A percentile compares a stretch with the other conserved stretches of the same genome.
phyloP scores from a whole-genome alignment of 2,329 filamentous ascomycete species.

The Colletotrichum costaricense region DNA sequence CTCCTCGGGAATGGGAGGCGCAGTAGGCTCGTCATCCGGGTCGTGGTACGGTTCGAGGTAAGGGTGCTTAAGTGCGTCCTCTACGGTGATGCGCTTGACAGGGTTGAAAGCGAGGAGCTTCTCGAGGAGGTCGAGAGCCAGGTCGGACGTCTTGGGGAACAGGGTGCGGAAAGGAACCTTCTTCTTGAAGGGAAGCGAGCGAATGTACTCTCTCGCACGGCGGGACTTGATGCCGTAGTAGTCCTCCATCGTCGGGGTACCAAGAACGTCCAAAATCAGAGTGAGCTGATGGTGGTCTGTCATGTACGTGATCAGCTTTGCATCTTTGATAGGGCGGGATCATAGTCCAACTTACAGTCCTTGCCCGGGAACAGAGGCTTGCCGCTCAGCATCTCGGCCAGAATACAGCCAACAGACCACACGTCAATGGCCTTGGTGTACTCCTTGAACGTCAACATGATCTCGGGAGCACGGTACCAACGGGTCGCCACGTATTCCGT shows the following conservation, averaged over 20 bases:
- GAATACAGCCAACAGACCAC: conserved; percentile 97
- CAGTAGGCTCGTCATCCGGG: conserved; percentile 97
- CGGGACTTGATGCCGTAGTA: conserved; percentile 99
- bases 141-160: conserved; percentile 99
- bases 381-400: conserved; percentile 98
- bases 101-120: conserved; percentile 98
- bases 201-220: conserved; percentile 96
- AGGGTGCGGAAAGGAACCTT: conserved; percentile 98
- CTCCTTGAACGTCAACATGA: conserved; percentile 99
- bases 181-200: conserved; percentile 98
- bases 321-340: background rate
- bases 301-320: conserved; percentile 32
- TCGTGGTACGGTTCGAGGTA: conserved; percentile 99
- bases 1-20: conserved; percentile 95
- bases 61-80: conserved; percentile 96
- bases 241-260: conserved; percentile 99
- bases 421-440: conserved; percentile 99
- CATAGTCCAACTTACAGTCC: conserved; percentile 76
- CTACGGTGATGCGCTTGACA: conserved; percentile 97
- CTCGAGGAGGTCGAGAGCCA: conserved; percentile 93
- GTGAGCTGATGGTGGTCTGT: conserved; percentile 97
- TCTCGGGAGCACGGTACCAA: conserved; percentile 99
- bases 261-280: conserved; percentile 94
- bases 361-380: conserved; percentile 99
- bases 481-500: conserved; percentile 99